Evolutionary conservation across 1,284 basidiomycete species (phyloP).

Genomic region (Xanthoconium separans): DNA sequence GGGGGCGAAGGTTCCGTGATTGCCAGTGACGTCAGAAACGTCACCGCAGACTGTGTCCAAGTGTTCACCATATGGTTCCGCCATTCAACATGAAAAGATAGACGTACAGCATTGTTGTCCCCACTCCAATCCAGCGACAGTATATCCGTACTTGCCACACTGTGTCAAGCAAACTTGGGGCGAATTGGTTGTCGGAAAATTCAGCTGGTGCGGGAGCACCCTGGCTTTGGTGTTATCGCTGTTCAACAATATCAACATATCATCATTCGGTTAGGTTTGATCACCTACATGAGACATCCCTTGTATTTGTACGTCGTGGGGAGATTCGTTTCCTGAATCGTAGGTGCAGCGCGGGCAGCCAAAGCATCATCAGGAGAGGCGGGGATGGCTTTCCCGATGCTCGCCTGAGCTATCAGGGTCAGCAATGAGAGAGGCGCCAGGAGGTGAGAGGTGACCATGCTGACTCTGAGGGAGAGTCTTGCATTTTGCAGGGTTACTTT

Average conservation of each 20-base stretch:
- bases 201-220: constrained; percentile 58
- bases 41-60: constrained; percentile 61
- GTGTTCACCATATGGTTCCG: background rate
- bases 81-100: background rate
- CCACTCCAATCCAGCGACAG: constrained; percentile 61
- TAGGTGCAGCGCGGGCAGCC: constrained; percentile 41
- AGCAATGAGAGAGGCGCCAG: constrained; percentile 1
- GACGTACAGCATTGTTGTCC: constrained; percentile 58
- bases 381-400: constrained; percentile 11
- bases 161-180: constrained; percentile 58
- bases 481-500: background rate
- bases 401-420: background rate
- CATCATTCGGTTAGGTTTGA: background rate
- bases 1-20: constrained; percentile 40
- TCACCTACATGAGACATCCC: constrained; percentile 61
- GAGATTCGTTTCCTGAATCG: constrained; percentile 49
- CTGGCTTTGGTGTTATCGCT: constrained; percentile 34
- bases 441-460: constrained; percentile 11
- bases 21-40: constrained; percentile 46
- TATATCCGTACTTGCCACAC: constrained; percentile 63
- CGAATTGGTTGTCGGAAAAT: constrained; percentile 58
- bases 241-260: constrained; percentile 7
- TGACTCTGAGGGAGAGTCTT: background rate
- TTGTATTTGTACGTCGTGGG: constrained; percentile 63
- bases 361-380: too few species aligned